Evolutionary conservation across 140 eudicot genomes (phyloP), one percentile per base, ranked within the genome.

Genomic region (Cichorium intybus): DNA sequence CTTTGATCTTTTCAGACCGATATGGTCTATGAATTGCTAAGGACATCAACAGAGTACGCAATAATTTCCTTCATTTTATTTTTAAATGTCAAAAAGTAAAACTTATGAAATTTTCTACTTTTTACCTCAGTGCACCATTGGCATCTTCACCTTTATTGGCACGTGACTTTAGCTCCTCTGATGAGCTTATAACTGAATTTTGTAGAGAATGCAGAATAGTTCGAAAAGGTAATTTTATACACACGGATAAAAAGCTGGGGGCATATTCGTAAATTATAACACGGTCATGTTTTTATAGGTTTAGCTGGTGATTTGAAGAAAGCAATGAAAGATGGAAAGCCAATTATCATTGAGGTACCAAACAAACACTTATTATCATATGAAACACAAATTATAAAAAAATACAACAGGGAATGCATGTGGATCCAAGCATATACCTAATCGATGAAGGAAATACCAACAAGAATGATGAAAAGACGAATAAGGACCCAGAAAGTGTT

Each of bases 321-420:
- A 85, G 99, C 99, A 60, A 93, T 93, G 99, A 93, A 93, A 81
- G 99, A 93, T 71, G 99, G 99, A 65, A 93, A 93, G 52, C 99
- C 99, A 54, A 93, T 93, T 56, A 93, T 93, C 56, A 93, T 93
- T 65, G 99, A 93, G 95, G 99, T 93, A 78, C 34, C 24, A 14
- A 41, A n/a, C n/a, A n/a, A n/a, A 14, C 22, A 46, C 49, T 64
- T 48, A 11, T 6, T 62, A 26, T 62, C 62, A 33, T 73, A 45
- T 14, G 16, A 26, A 26, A 24, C 58, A 55, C 29, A 22, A 14
- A 3, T 31, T 31, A 31, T 31, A 6, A 10, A 4, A 43, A 43
- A 39, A 14, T 39, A 1, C 3, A 39, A 39, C 85, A 88, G 99
- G 99, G 99, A 54, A 85, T 88, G 85, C 97, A 93, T 80, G 80